Conservation (phyloP, 2,329 filamentous ascomycete genomes). For the Aspergillus sp. region DNA sequence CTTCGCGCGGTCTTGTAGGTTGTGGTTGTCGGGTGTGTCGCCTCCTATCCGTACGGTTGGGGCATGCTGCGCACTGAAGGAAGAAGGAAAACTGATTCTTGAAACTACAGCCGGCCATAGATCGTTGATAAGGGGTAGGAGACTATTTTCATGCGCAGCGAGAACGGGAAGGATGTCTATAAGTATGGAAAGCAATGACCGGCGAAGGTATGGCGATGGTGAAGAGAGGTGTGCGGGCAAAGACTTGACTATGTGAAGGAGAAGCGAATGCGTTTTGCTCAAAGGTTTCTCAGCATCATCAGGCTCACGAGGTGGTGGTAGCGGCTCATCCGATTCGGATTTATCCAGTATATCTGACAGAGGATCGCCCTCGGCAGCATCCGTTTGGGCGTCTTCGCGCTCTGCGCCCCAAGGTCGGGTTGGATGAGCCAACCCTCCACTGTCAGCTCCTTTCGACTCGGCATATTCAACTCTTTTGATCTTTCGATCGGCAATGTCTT, state of each 20-base stretch:
- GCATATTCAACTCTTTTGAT: constrained; percentile 26
- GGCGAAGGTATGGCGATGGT: constrained; percentile 74
- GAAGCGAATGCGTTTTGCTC: constrained; percentile 75
- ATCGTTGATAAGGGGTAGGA: constrained; percentile 84
- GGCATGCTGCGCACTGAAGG: constrained; percentile 55
- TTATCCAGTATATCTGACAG: constrained; percentile 34
- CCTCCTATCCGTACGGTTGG: constrained; percentile 21
- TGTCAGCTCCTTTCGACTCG: constrained; percentile 24
- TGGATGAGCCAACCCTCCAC: constrained; percentile 28
- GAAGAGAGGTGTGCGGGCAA: constrained; percentile 91
- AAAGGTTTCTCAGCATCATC: constrained; percentile 60
- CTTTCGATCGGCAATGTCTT: constrained; percentile 35
- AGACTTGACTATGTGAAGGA: constrained; percentile 76
- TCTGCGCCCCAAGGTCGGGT: constrained; percentile 33
- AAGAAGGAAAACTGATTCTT: constrained; percentile 36
- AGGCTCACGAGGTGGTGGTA: constrained; percentile 46
- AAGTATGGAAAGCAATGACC: constrained; percentile 75
- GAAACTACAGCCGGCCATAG: constrained; percentile 77
- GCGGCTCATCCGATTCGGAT: constrained; percentile 35
- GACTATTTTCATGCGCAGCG: constrained; percentile 73
- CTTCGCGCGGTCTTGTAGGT: constrained; percentile 45
- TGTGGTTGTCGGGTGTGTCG: constrained; percentile 11
- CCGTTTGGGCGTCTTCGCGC: constrained; percentile 22
- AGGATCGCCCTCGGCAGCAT: constrained; percentile 24
- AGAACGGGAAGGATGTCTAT: constrained; percentile 71